Evolutionary conservation across 306 rosid species (phyloP).

Genomic region (Gynostemma pentaphyllum): DNA sequence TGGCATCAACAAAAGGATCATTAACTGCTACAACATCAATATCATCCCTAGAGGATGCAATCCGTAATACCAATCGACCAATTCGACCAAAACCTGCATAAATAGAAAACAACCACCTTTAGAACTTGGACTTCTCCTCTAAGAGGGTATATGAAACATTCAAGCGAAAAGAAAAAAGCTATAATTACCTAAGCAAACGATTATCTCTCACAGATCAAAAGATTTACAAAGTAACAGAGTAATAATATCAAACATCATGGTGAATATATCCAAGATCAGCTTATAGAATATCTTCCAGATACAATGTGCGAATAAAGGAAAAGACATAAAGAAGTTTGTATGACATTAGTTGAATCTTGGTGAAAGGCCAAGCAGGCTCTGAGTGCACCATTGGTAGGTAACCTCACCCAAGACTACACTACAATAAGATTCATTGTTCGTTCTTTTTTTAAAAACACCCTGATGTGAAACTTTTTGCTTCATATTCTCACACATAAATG

Average conservation of each 20-base stretch:
- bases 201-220: neutral
- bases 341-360: neutral
- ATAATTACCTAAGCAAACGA: neutral
- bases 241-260: neutral
- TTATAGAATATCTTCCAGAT: neutral
- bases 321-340: neutral
- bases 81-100: slow-evolving; percentile 87
- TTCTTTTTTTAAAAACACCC: neutral
- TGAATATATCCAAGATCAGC: neutral
- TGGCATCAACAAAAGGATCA: slow-evolving; percentile 87
- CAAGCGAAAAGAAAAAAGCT: neutral
- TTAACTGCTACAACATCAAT: slow-evolving; percentile 82
- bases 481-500: neutral
- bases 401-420: neutral
- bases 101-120: neutral
- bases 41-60: slow-evolving; percentile 79
- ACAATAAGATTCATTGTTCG: neutral
- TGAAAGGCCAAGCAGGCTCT: neutral
- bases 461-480: neutral
- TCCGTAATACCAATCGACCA: slow-evolving; percentile 88
- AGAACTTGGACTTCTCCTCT: neutral
- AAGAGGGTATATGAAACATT: neutral
- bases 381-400: neutral
- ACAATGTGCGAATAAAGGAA: neutral
- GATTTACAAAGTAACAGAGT: too few species aligned